Evolutionary conservation across 495 filamentous ascomycete species (phyloP).

Genomic region (Lasiosphaeria hispida): DNA sequence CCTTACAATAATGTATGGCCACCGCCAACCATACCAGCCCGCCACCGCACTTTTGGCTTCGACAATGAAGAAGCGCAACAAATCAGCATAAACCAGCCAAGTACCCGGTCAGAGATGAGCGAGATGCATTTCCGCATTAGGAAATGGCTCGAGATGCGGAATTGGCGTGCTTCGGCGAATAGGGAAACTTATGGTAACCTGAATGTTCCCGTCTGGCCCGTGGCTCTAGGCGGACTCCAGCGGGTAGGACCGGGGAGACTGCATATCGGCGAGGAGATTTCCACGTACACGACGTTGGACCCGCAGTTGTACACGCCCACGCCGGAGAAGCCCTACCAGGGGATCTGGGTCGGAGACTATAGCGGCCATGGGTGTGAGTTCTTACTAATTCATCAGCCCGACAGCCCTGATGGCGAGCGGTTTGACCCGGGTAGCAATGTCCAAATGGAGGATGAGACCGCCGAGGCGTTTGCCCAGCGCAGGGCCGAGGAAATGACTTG

Average conservation of each 20-base stretch:
- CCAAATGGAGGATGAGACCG: conserved; percentile 32
- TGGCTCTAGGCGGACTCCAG: too few relatives aligned
- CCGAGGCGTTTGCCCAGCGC: conserved; percentile 36
- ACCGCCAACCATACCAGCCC: conserved; percentile 63
- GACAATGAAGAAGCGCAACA: conserved; percentile 11
- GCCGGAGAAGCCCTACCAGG: conserved; percentile 73
- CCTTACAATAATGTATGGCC: conserved; percentile 66
- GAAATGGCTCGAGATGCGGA: conserved; percentile 61
- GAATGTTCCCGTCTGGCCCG: neutral
- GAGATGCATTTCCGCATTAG: conserved; percentile 68
- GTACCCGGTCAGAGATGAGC: conserved; percentile 51
- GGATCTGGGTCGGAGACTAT: conserved; percentile 92
- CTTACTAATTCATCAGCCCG: conserved; percentile 70
- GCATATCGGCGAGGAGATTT: conserved; percentile 61
- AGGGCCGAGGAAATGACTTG: conserved; percentile 33
- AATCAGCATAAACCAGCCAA: conserved; percentile 31
- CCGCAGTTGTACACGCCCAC: conserved; percentile 73
- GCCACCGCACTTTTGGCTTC: conserved; percentile 38
- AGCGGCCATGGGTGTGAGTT: conserved; percentile 87
- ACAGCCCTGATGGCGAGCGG: conserved; percentile 34
- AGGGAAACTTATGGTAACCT: too few relatives aligned
- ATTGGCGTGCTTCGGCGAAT: too few relatives aligned
- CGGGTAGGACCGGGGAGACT: conserved; percentile 22
- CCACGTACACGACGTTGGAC: conserved; percentile 75
- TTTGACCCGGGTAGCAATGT: conserved; percentile 29